A percentile compares a stretch with the other conserved stretches of the same genome.
Conservation (phyloP, 306 rosid genomes). For the Fragaria vesca region DNA sequence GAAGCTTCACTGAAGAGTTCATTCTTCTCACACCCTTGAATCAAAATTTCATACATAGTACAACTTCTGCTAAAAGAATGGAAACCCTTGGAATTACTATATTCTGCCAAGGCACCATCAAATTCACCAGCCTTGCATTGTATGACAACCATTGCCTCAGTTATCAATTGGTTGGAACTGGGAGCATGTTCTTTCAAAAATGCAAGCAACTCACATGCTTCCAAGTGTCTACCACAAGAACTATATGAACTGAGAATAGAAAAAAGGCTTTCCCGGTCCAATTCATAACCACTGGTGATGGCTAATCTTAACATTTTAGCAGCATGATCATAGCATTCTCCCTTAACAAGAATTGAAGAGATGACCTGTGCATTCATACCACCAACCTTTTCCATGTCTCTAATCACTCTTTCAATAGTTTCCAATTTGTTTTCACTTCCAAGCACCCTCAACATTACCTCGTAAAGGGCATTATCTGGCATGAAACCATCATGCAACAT, state of each 20-base stretch:
- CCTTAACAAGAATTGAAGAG: slow-evolving; percentile 78
- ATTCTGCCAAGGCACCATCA: slow-evolving; percentile 76
- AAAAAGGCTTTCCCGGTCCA: slow-evolving; percentile 66
- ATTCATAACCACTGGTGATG: slow-evolving; percentile 60
- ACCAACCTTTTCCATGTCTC: slow-evolving; percentile 67
- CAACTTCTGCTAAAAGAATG: slow-evolving; percentile 55
- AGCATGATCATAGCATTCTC: slow-evolving; percentile 76
- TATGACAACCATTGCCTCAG: slow-evolving; percentile 72
- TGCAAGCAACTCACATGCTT: slow-evolving; percentile 84
- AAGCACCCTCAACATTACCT: slow-evolving; percentile 60
- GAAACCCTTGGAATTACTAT: slow-evolving; percentile 50
- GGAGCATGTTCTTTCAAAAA: slow-evolving; percentile 69
- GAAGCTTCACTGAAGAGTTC: slow-evolving; percentile 68
- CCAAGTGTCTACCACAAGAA: slow-evolving; percentile 70
- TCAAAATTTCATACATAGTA: slow-evolving; percentile 62
- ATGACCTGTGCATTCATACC: slow-evolving; percentile 72
- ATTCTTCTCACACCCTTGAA: slow-evolving; percentile 69
- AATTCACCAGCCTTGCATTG: slow-evolving; percentile 72
- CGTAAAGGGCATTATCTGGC: slow-evolving; percentile 68
- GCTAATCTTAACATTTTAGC: slow-evolving; percentile 71
- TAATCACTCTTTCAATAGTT: slow-evolving; percentile 49
- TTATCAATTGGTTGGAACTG: slow-evolving; percentile 53
- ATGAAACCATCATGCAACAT: slow-evolving; percentile 61
- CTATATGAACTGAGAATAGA: slow-evolving; percentile 78
- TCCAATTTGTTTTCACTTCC: slow-evolving; percentile 64